These are phyloP conservation scores for Teratosphaeria zuluensis DNA, from an alignment of 2,329 filamentous ascomycete genomes.

Conservation along the genomic window DNA sequence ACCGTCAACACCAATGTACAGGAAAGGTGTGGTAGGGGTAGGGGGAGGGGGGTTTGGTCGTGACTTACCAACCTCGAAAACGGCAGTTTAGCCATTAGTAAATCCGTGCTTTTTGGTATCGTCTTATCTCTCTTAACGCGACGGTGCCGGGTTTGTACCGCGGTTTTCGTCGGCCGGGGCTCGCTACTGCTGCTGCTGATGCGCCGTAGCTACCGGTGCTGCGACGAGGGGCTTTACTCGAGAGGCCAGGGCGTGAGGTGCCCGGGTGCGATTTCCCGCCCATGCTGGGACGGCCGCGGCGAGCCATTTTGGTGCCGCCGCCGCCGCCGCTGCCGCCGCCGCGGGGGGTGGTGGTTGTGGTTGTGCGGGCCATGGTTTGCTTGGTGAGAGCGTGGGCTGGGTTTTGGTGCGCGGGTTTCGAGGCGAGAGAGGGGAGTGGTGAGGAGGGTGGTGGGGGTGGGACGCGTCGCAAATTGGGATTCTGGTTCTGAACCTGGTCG, in stretches of 20 bases:
- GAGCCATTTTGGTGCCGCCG: constrained; percentile 6
- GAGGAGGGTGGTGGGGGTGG: background rate
- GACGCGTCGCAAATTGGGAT: background rate
- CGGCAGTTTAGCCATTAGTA: constrained; percentile 91
- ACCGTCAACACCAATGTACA: too few relatives aligned
- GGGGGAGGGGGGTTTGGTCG: background rate
- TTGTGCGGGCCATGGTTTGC: constrained; percentile 14
- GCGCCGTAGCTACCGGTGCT: constrained; percentile 1
- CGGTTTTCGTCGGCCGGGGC: constrained; percentile 16
- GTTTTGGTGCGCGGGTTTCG: background rate
- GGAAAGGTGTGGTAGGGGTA: too few relatives aligned
- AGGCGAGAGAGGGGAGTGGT: background rate
- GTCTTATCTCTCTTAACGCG: constrained; percentile 96
- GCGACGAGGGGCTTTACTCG: constrained; percentile 12
- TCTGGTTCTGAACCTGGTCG: background rate
- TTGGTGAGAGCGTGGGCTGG: background rate
- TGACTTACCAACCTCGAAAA: constrained; percentile 78
- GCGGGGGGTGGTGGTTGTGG: constrained; percentile 2
- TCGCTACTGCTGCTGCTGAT: constrained; percentile 2
- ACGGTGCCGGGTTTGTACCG: constrained; percentile 59
- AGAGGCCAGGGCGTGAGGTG: background rate
- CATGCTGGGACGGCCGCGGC: constrained; percentile 13
- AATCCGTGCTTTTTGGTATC: constrained; percentile 96
- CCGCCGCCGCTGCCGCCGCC: constrained; percentile 13
- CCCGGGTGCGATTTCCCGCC: constrained; percentile 15